Evolutionary conservation across 2,329 filamentous ascomycete genomes (phyloP).

Genomic region (Aspergillus niger): DNA sequence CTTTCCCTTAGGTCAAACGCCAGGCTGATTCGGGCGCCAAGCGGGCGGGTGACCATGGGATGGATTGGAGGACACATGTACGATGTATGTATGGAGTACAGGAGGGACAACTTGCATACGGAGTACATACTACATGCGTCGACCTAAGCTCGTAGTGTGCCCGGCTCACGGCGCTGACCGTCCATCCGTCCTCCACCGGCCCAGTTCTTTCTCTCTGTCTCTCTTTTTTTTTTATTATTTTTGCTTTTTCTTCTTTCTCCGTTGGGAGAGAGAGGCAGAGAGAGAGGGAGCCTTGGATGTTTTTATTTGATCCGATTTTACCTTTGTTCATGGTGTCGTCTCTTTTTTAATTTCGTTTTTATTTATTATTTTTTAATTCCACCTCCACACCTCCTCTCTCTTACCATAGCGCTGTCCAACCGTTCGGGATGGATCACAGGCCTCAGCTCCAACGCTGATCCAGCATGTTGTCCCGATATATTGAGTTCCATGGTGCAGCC

Average conservation of each 20-base stretch:
- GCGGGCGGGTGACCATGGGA: slow-evolving; percentile 8
- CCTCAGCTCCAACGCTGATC: not conserved
- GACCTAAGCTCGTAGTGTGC: not conserved
- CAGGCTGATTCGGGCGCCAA: slow-evolving; percentile 1
- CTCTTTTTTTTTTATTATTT: no score
- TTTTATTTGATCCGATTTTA: not conserved
- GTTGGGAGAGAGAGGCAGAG: no score
- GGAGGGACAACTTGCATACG: slow-evolving; percentile 2
- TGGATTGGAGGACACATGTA: slow-evolving; percentile 1
- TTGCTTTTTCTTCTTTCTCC: not conserved
- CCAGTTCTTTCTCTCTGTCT: no score
- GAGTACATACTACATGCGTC: slow-evolving; percentile 2
- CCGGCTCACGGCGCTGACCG: not conserved
- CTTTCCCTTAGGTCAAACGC: not conserved
- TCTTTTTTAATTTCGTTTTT: no score
- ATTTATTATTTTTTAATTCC: not conserved
- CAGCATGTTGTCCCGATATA: not conserved
- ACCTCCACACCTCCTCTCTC: not conserved
- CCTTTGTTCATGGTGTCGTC: no score
- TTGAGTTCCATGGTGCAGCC: not conserved
- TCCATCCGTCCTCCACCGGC: not conserved
- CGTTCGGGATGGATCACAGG: not conserved
- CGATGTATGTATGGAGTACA: not conserved
- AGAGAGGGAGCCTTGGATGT: not conserved
- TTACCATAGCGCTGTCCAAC: not conserved